Conservation (phyloP, 176 grass and related monocot genomes). For the Microstegium vimineum region DNA sequence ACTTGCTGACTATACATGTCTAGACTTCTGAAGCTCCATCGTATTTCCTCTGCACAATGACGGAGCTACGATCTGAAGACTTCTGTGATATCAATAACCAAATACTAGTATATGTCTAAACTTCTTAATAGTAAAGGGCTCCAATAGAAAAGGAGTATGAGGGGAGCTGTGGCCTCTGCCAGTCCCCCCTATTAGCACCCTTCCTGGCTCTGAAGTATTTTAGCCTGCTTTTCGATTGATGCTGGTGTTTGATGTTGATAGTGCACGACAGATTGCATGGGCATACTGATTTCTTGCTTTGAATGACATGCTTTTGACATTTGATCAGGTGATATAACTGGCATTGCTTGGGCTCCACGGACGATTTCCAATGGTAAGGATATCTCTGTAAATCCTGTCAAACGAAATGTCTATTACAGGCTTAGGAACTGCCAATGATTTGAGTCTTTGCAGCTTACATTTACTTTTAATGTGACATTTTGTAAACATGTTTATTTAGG, state of each 20-base stretch:
- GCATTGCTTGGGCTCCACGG: conserved; percentile 70
- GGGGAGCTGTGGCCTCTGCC: background rate
- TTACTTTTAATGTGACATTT: background rate
- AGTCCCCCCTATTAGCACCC: background rate
- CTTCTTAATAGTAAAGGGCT: background rate
- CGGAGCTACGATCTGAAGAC: too few relatives aligned
- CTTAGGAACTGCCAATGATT: background rate
- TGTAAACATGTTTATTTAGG: background rate
- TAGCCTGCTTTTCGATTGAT: background rate
- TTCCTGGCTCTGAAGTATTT: background rate
- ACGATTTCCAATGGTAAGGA: conserved; percentile 63
- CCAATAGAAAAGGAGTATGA: background rate
- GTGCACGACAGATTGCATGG: background rate
- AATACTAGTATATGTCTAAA: background rate
- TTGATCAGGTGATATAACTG: conserved; percentile 70
- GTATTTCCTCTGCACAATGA: too few relatives aligned
- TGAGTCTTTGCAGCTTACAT: background rate
- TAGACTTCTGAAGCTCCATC: background rate
- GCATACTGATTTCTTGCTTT: background rate
- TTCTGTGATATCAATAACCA: too few relatives aligned
- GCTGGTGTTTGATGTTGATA: background rate
- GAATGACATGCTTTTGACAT: conserved; percentile 15
- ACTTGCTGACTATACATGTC: too few relatives aligned
- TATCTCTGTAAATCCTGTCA: background rate
- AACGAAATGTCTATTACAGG: background rate